A percentile compares a stretch with the other conserved stretches of the same genome.
These are phyloP conservation scores for Sanguinoderma infundibulare DNA, from an alignment of 1,284 basidiomycete genomes.

Conservation along the genomic window DNA sequence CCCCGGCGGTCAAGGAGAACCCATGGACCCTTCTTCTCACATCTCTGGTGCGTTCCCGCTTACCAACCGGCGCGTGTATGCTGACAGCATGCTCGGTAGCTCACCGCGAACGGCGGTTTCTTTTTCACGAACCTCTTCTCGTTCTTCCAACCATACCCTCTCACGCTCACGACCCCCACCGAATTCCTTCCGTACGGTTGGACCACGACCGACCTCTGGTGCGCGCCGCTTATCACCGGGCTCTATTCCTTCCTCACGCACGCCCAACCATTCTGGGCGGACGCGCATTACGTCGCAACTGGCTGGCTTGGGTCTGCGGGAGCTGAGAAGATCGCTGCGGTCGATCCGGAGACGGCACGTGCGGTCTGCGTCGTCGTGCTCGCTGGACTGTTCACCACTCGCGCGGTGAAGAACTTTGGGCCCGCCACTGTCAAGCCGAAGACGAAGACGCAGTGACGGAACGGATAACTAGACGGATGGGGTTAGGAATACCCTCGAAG, in stretches of 20 bases:
- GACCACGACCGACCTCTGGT: slow-evolving; percentile 78
- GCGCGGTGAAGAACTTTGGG: slow-evolving; percentile 63
- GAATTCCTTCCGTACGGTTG: slow-evolving; percentile 76
- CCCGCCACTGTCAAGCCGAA: slow-evolving; percentile 19
- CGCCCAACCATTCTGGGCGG: slow-evolving; percentile 77
- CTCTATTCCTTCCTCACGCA: slow-evolving; percentile 78
- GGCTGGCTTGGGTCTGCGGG: slow-evolving; percentile 40
- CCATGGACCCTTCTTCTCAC: slow-evolving; percentile 74
- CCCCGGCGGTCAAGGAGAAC: slow-evolving; percentile 54
- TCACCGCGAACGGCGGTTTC: slow-evolving; percentile 75
- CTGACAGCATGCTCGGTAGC: slow-evolving; percentile 39
- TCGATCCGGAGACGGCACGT: slow-evolving; percentile 65
- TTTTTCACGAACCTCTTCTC: slow-evolving; percentile 72
- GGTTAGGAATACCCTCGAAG: background rate
- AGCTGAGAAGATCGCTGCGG: slow-evolving; percentile 43
- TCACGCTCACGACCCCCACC: slow-evolving; percentile 66
- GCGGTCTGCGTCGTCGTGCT: slow-evolving; percentile 68
- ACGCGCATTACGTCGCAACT: slow-evolving; percentile 53
- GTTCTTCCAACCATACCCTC: slow-evolving; percentile 66
- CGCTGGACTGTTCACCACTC: slow-evolving; percentile 56
- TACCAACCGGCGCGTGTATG: background rate
- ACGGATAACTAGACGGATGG: background rate
- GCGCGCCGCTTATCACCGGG: slow-evolving; percentile 69
- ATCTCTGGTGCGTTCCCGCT: slow-evolving; percentile 56
- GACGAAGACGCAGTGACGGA: slow-evolving; percentile 28